These are phyloP conservation scores for Nakazawaea anatomiae DNA, from an alignment of 805 yeast species.

Conservation along the genomic window DNA sequence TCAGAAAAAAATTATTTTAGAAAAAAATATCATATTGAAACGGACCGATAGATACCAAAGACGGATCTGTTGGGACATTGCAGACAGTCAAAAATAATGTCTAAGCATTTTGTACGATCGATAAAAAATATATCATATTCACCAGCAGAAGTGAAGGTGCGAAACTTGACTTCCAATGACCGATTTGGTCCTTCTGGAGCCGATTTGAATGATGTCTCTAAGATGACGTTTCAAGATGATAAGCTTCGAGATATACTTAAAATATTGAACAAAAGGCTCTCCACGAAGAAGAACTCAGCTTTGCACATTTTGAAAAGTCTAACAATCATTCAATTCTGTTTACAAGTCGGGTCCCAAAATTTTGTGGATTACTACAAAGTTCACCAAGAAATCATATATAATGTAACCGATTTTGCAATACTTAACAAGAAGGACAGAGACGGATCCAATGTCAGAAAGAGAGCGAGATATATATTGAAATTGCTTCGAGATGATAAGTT, in stretches of 20 bases:
- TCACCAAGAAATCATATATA: constrained; percentile 26
- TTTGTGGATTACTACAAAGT: constrained; percentile 43
- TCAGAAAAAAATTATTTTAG: no score
- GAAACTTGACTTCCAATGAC: constrained; percentile 46
- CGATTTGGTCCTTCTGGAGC: constrained; percentile 51
- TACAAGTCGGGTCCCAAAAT: constrained; percentile 48
- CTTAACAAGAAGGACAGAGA: constrained; percentile 15
- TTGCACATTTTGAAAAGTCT: constrained; percentile 41
- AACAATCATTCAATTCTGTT: constrained; percentile 43
- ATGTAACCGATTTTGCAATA: constrained; percentile 19
- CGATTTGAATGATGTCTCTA: constrained; percentile 46
- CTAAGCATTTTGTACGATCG: constrained; percentile 6
- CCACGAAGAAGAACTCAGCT: constrained; percentile 25
- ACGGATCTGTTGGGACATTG: not conserved
- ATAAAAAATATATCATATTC: constrained; percentile 6
- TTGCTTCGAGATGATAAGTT: constrained; percentile 26
- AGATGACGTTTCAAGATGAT: constrained; percentile 34
- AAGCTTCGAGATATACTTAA: constrained; percentile 33
- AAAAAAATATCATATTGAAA: no score
- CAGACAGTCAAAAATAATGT: not conserved
- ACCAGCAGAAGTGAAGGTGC: constrained; percentile 17
- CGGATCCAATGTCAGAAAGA: constrained; percentile 30
- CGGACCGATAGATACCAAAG: not conserved
- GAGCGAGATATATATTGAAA: constrained; percentile 27
- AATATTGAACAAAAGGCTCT: constrained; percentile 35